These are phyloP conservation scores for Tulasnella calospora DNA, from an alignment of 768 basidiomycete species.

Conservation along the genomic window DNA sequence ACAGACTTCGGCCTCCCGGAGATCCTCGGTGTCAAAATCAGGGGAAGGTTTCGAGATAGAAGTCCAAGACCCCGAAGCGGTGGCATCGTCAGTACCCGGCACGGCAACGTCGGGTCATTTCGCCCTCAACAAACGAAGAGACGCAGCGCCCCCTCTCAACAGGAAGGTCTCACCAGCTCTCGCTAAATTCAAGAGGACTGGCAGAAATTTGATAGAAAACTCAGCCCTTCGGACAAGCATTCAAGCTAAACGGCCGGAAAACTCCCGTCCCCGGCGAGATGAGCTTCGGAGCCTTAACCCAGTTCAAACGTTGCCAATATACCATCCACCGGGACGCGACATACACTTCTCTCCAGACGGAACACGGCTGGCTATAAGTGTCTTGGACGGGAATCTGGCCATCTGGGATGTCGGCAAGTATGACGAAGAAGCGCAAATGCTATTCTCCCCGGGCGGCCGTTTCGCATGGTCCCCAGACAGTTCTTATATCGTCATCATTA, in stretches of 20 bases:
- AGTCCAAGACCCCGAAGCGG: too few relatives aligned
- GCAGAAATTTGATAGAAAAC: not conserved
- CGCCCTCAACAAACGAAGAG: constrained; percentile 59
- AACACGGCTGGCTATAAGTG: constrained; percentile 65
- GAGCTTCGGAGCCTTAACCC: not conserved
- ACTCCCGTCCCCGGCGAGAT: not conserved
- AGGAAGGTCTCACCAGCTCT: not conserved
- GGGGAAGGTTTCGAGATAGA: too few relatives aligned
- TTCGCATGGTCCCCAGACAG: constrained; percentile 76
- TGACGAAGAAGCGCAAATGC: constrained; percentile 36
- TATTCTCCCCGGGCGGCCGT: constrained; percentile 58
- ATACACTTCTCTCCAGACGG: constrained; percentile 75
- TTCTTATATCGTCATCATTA: constrained; percentile 56
- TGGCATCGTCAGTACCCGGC: too few relatives aligned
- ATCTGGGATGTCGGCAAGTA: constrained; percentile 38
- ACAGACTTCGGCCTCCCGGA: not conserved
- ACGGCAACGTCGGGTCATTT: too few relatives aligned
- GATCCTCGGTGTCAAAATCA: constrained; percentile 35
- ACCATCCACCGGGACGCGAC: constrained; percentile 49
- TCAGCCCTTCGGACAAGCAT: constrained; percentile 5
- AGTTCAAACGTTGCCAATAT: not conserved
- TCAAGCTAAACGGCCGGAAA: constrained; percentile 39
- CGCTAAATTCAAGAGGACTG: not conserved
- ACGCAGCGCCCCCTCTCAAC: constrained; percentile 29
- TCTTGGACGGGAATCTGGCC: constrained; percentile 38